phyloP scores from a whole-genome alignment of 257 asterid genomes.

The Jacaranda mimosifolia region DNA sequence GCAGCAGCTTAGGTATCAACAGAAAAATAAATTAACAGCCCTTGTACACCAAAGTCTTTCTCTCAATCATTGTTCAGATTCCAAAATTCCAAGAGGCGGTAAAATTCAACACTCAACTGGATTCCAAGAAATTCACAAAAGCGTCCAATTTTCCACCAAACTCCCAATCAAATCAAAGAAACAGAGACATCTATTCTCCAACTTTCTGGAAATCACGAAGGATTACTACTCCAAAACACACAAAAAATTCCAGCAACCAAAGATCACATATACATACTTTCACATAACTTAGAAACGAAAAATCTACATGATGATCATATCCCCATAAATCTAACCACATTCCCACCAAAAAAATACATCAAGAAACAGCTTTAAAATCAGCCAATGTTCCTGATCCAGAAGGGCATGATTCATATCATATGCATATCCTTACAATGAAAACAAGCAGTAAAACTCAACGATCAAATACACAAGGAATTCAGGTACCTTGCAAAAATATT shows the following conservation, averaged over 20 bases:
- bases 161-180: conserved; percentile 8
- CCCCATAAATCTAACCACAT: neutral
- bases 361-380: neutral
- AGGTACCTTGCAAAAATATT: neutral
- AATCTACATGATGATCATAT: conserved; percentile 8
- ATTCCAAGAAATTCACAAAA: conserved; percentile 6
- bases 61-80: neutral
- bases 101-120: neutral
- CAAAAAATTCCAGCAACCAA: neutral
- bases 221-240: neutral
- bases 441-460: conserved; percentile 14
- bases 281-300: conserved; percentile 1
- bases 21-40: neutral
- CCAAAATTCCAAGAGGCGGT: neutral
- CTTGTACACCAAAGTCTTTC: neutral
- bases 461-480: neutral
- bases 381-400: neutral
- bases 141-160: neutral
- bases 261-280: neutral
- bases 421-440: conserved; percentile 12
- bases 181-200: conserved; percentile 9
- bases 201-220: neutral
- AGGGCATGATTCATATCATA: conserved; percentile 15
- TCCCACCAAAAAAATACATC: neutral
- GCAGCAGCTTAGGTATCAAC: neutral